Base-by-base conservation (phyloP, 148 eudicot species). In the Spergularia bocconei region DNA sequence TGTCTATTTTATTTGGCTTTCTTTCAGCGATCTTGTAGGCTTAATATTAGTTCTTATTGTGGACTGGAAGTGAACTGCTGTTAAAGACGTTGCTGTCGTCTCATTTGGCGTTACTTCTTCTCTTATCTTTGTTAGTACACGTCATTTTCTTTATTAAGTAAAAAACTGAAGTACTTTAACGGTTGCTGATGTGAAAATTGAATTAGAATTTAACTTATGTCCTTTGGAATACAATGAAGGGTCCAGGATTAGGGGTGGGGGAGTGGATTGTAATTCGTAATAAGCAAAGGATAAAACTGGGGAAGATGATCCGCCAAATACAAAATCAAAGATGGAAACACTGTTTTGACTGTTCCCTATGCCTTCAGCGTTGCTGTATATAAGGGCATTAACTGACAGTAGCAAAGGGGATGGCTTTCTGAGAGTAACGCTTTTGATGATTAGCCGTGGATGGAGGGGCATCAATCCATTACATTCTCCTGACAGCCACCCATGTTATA, bases 1-100 rank as follows among this genome's bases (percentile, higher is more conserved):
- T 44, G 33, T 15, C 14, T 25, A 15, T 78, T 54, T 58, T 16
- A 29, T 71, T 65, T 75, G 48, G 11, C 36, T 51, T 61, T 70
- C 29, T 59, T 5, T 39, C 21, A 38, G 29, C 29, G 2, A 52
- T 56, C 23, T 60, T 62, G 44, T 71, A 21, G 44, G 36, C 36
- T 38, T 69, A 11, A 36, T 12, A 10, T 67, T 48, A 6, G 7
- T 3, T 33, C 9, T 13, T 7, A 41, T 17, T 70, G 9, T 70
- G 44, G 29, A 16, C 44, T 25, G 5, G 21, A 36, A 13, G 13
- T 60, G 15, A 25, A 29, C 36, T 29, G 36, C 36, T 29, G 36
- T 29, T 29, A 29, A 29, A 29, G 36, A 29, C 4, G 36, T 29
- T 29, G 36, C 2, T 29, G 36, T 29, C 36, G 36, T 29, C 36